Conservation (phyloP, 306 rosid species). For the Prunus fruticosa region DNA sequence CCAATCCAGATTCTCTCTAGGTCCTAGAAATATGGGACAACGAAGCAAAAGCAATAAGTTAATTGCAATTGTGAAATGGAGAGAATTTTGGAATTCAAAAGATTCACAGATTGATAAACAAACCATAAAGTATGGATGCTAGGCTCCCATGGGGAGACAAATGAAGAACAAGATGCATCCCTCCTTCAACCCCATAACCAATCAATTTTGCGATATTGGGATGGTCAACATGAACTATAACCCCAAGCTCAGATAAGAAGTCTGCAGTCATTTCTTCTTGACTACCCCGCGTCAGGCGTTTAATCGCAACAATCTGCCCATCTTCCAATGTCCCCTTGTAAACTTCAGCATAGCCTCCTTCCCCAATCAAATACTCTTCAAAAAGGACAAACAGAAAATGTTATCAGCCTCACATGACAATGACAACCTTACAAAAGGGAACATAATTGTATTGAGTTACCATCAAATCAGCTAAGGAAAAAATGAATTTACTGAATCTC, state of each 20-base stretch:
- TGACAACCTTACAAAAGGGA: neutral
- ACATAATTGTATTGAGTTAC: neutral
- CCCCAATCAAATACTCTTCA: slow-evolving; percentile 82
- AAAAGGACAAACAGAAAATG: slow-evolving; percentile 13
- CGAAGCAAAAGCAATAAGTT: slow-evolving; percentile 2
- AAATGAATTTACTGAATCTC: too few relatives aligned
- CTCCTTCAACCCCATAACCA: slow-evolving; percentile 98
- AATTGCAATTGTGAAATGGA: slow-evolving; percentile 7
- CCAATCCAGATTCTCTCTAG: slow-evolving; percentile 84
- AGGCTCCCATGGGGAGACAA: slow-evolving; percentile 94
- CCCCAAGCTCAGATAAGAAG: slow-evolving; percentile 96
- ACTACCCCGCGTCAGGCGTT: slow-evolving; percentile 66
- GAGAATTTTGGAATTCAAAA: slow-evolving; percentile 5
- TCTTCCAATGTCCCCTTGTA: slow-evolving; percentile 75
- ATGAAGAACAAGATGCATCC: slow-evolving; percentile 96
- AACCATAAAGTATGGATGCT: slow-evolving; percentile 85
- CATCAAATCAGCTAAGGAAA: neutral
- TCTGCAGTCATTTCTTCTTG: slow-evolving; percentile 97
- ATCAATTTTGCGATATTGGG: slow-evolving; percentile 88
- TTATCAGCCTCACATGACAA: slow-evolving; percentile 27
- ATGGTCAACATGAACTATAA: slow-evolving; percentile 92
- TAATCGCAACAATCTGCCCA: slow-evolving; percentile 75
- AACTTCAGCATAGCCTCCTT: slow-evolving; percentile 98
- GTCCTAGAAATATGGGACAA: slow-evolving; percentile 41
- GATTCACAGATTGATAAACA: slow-evolving; percentile 17